Evolutionary conservation across 1,284 basidiomycete species (phyloP), one percentile per base, ranked within the genome.

Genomic region (Coniophora puteana): DNA sequence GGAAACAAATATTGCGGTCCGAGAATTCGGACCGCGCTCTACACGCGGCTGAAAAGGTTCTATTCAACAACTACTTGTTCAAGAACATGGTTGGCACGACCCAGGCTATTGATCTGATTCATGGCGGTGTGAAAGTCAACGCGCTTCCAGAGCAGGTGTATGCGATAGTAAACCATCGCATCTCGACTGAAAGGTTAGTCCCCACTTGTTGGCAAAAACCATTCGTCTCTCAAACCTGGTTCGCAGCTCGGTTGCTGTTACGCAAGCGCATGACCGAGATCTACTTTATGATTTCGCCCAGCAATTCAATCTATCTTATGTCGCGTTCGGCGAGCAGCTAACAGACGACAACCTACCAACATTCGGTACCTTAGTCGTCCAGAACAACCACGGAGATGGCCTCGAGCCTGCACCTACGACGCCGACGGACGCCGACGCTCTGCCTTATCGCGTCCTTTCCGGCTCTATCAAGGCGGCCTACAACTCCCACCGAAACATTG

Each of bases 121-220:
- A 61, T 8, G 80, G 80, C 1, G 81, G 81, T 4, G 74, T 82
- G 36, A 83, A 83, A 59, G 63, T 68, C 30, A 82, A 80, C 43
- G 79, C 77, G 1, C 65, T 81, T 8, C 78, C 78, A 1, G 80
- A 81, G 52, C 62, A 63, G 16, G 73, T 69, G 0, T 68, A 62
- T 50, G 74, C 75, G 2, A 61, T 76, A 4, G 57, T 83, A 34
- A 81, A 83, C 53, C 58, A 58, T 30, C 56, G 58, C 3, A 43
- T 62, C 29, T 46, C 58, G 21, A 55, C 52, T 5, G 59, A 59
- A 43, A 51, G 48, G 40, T 18, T 29, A 41, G 75, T 72, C 49
- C 67, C 71, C 10, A 68, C 74, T 45, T n/a, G 18, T 22, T 20
- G 4, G n/a, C n/a, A n/a, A n/a, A n/a, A n/a, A n/a, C n/a, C n/a